Evolutionary conservation across 176 grass and related monocot species (phyloP), one percentile per base, ranked within the genome.

Genomic region (Oryza australiensis): DNA sequence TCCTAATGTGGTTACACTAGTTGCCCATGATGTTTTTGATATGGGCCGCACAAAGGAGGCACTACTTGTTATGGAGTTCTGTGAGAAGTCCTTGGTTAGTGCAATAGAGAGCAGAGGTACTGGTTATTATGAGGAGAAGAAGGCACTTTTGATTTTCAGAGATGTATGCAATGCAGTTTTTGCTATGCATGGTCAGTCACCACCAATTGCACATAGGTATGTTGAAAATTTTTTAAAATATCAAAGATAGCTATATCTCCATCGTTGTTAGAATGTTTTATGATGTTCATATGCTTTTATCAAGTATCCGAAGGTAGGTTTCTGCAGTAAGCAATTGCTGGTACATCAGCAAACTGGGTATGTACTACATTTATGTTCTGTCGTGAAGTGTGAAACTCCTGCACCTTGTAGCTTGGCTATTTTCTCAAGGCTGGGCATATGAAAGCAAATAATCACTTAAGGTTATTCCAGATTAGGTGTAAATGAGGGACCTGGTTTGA

Each of bases 81-180:
- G 88, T 20, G 94, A 93, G 57, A 93, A 84, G 81, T 93, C 94
- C 24, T 70, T 96, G 82, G 85, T 93, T 38, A 84, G 64, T 11
- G 86, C 73, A 77, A 84, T 97, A 46, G 87, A 92, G 69, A 89
- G 81, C 70, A 88, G 89, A 94, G 93, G 93, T 45, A 82, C 33
- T 76, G 94, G 80, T 60, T 97, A 89, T 53, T 89, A 85, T 74
- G 94, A 93, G 35, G 94, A 97, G 83, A 91, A 87, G 70, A 90
- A 89, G 84, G 87, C 81, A 28, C 83, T 97, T 84, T 38, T 86
- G 41, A 97, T 97, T 73, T 93, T 97, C 60, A 78, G 88, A 79
- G 94, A 97, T 29, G 69, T 97, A 72, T 97, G 91, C 80, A 94
- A 89, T 85, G 91, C 94, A 34, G 86, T 97, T 72, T 93, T 97